Base-by-base conservation (phyloP, 2,329 filamentous ascomycete species). In the Ophiostoma triangulosporum region DNA sequence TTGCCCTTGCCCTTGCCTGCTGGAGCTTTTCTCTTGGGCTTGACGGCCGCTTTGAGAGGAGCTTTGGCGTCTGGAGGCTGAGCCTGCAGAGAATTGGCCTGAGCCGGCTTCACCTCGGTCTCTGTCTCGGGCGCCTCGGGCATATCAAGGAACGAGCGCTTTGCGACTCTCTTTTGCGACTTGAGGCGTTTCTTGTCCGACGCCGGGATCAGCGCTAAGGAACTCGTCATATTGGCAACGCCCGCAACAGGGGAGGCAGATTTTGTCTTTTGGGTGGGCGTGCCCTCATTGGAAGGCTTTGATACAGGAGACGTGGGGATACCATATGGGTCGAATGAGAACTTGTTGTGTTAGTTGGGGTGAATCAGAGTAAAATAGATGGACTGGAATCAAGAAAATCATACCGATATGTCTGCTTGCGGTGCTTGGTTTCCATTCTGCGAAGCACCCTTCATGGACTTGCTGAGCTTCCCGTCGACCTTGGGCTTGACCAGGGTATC, bases 61-160 rank as follows among this genome's bases (percentile, higher is more conserved):
- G 38, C 20, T 20, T 24, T 17, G n/a, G 24, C 11, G 14, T 20
- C 12, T 22, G 17, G 4, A 14, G 24, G 15, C 43, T 35, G 33
- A 17, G 43, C 35, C 35, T 38, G 4, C 4, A 22, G 14, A 52
- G 32, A 12, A 7, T 33, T 33, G 14, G 15, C n/a, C 26, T 27
- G 48, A 4, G 27, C 14, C 4, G 33, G 29, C 11, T 27, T 26
- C 14, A 20, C 33, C 3, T 48, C 22, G 15, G 32, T 31, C 5
- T 52, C 52, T 5, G 22, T 15, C n/a, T 49, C 43, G 0, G 45
- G 45, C 1, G 35, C 38, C 26, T 45, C 40, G 1, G 50, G 52
- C 5, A 22, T 35, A 27, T 57, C 55, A 14, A 57, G 50, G 20
- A 57, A 54, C 12, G 55, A 57, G 29, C 52, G 50, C 48, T 57